Conservation (phyloP, 2,329 filamentous ascomycete species). For the Lachnellula suecica region DNA sequence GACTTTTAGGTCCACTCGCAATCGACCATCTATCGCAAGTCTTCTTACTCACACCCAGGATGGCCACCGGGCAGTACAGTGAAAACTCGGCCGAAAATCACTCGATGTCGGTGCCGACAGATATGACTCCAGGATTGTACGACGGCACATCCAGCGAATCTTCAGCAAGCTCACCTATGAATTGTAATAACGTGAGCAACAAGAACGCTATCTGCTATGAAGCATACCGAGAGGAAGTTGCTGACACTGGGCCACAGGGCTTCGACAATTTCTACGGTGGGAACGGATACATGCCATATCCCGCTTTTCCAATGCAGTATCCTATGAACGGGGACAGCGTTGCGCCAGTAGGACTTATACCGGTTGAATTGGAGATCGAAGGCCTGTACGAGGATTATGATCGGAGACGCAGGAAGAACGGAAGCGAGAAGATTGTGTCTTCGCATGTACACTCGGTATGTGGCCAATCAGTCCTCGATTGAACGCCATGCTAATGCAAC, state of each 20-base stretch:
- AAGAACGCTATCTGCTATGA: not conserved
- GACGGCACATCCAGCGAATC: slow-evolving; percentile 33
- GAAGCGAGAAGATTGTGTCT: slow-evolving; percentile 30
- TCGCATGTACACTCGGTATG: slow-evolving; percentile 35
- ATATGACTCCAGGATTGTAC: slow-evolving; percentile 26
- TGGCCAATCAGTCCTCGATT: not conserved
- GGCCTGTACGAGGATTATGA: slow-evolving; percentile 34
- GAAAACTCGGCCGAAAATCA: slow-evolving; percentile 20
- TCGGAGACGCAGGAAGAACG: slow-evolving; percentile 30
- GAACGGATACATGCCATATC: slow-evolving; percentile 27
- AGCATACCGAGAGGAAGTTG: not conserved
- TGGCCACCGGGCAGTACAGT: slow-evolving; percentile 26
- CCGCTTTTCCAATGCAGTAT: slow-evolving; percentile 30
- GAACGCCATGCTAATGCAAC: not conserved
- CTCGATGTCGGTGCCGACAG: slow-evolving; percentile 22
- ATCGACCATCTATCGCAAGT: no score
- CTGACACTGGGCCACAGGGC: slow-evolving; percentile 17
- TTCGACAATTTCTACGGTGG: slow-evolving; percentile 28
- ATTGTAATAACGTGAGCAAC: slow-evolving; percentile 28
- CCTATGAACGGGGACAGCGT: slow-evolving; percentile 23
- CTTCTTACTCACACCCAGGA: slow-evolving; percentile 13
- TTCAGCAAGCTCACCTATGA: slow-evolving; percentile 32
- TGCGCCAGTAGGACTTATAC: slow-evolving; percentile 29
- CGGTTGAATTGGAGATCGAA: slow-evolving; percentile 34
- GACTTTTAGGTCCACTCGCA: no score